These are phyloP conservation scores for Solanum pimpinellifolium DNA, from an alignment of 257 asterid species.

Conservation along the genomic window DNA sequence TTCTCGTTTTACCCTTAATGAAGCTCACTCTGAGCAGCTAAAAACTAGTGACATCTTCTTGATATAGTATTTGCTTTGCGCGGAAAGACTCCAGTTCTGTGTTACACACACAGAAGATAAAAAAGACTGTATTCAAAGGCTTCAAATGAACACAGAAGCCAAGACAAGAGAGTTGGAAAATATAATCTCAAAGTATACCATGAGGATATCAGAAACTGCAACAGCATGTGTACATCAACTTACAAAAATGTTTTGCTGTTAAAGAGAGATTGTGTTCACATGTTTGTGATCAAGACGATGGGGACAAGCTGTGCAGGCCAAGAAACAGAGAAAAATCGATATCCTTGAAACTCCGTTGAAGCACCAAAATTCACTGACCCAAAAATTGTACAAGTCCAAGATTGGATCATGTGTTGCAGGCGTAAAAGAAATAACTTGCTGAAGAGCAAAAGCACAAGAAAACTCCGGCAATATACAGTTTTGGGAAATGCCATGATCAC, in stretches of 20 bases:
- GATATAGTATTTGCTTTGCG: background rate
- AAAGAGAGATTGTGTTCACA: background rate
- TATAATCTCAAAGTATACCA: background rate
- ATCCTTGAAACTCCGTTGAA: background rate
- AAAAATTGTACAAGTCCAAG: background rate
- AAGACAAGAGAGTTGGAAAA: background rate
- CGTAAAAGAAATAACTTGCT: background rate
- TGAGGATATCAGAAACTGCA: background rate
- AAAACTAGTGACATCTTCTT: background rate
- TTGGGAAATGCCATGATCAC: background rate
- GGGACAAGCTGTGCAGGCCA: background rate
- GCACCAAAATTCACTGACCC: background rate
- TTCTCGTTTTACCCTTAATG: background rate
- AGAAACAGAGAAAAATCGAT: background rate
- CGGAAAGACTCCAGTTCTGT: background rate
- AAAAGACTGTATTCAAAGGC: background rate
- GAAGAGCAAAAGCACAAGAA: slow-evolving; percentile 1
- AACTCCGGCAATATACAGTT: slow-evolving; percentile 27
- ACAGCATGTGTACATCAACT: background rate
- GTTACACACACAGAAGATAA: background rate
- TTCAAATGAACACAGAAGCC: background rate
- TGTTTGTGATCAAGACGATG: background rate
- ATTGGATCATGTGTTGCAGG: background rate
- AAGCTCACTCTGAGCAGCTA: background rate
- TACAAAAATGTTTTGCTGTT: background rate